Base-by-base conservation (phyloP, 2,329 filamentous ascomycete genomes). In the Penicillium sp. region DNA sequence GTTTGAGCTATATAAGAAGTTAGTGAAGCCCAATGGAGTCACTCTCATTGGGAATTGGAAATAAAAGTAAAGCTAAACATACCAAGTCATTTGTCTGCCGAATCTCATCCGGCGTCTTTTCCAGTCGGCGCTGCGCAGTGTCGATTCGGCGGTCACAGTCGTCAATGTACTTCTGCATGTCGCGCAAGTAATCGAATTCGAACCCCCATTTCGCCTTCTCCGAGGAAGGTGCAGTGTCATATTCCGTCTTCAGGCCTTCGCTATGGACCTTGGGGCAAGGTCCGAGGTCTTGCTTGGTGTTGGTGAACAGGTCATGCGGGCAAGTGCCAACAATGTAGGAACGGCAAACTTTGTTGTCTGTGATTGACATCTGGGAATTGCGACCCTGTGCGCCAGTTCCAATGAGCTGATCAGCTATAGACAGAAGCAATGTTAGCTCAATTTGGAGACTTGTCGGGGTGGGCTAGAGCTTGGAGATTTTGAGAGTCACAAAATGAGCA, bases 41-140 rank as follows among this genome's bases (percentile, higher is more conserved):
- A 12, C 17, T 19, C 19, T 17, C 8, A 12, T 17, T 25, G 15
- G 17, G 35, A 9, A 17, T 19, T 15, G 31, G 43, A 49, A 4
- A 42, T 27, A 27, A 4, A 42, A 10, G 35, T 19, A 21, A 39
- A 42, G 17, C 27, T 25, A 33, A 31, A 59, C 78, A 54, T 74
- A 89, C 86, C 66, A 97, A 78, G 48, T 89, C 86, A 71, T 96
- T 97, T 3, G 94, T 97, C 80, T 97, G 93, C 27, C 91, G 82
- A 66, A 99, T 97, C 80, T 99, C 94, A 71, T 99, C 94, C 9
- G 93, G 93, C 0, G 94, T 97, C 83, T 97, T 99, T 78, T 99
- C 94, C 58, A 99, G 79, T 52, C 93, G 83, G 51, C 92, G 84
- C 81, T 97, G 93, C 10, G 93, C 92, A 15, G 86, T 83, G 65